Percentiles rank a stretch among this genome's conserved stretches.
Evolutionary conservation across 176 grass and related monocot species (phyloP).

Genomic region (Puccinellia tenuiflora): DNA sequence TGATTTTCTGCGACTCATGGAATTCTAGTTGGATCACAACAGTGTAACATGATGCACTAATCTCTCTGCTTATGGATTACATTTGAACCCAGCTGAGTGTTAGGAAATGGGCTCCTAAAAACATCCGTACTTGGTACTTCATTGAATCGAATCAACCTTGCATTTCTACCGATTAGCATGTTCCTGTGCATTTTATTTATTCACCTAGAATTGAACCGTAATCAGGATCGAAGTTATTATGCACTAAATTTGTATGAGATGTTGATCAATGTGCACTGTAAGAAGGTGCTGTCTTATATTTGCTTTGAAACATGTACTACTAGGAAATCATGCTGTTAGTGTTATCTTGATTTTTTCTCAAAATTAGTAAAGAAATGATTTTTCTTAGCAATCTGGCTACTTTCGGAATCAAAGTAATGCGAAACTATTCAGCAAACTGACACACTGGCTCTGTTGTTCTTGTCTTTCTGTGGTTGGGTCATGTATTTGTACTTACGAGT

Average conservation of each 20-base stretch:
- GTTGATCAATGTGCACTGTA: slow-evolving; percentile 1
- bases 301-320: not conserved
- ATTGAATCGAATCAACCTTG: not conserved
- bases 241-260: not conserved
- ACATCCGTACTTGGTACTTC: not conserved
- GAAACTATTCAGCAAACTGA: not conserved
- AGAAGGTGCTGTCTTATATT: not conserved
- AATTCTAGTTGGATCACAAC: not conserved
- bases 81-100: not conserved
- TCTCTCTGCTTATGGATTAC: not conserved
- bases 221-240: not conserved
- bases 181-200: not conserved
- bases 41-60: not conserved
- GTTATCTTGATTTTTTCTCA: not conserved
- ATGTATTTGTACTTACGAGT: not conserved
- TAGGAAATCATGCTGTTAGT: not conserved
- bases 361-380: not conserved
- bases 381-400: not conserved
- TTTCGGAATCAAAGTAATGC: not conserved
- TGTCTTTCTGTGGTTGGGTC: not conserved
- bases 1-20: slow-evolving; percentile 29
- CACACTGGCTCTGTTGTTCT: not conserved
- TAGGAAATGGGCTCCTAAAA: not conserved
- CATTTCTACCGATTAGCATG: not conserved
- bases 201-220: slow-evolving; percentile 5